Evolutionary conservation across 2,329 filamentous ascomycete genomes (phyloP).

Genomic region (Pestalotiopsis sp.): DNA sequence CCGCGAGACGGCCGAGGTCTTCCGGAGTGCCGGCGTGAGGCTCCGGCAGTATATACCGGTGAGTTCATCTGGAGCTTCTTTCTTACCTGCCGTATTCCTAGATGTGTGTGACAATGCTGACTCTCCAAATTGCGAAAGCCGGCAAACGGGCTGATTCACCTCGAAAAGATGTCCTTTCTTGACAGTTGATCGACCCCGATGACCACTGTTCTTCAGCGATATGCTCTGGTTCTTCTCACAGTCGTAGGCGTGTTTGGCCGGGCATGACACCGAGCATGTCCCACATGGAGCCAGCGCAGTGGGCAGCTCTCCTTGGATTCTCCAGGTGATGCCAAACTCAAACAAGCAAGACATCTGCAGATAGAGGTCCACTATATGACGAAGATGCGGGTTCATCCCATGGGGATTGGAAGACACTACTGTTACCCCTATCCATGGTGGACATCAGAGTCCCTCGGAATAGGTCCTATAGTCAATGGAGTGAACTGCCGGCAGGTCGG

Average conservation of each 20-base stretch:
- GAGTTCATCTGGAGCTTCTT: slow-evolving; percentile 36
- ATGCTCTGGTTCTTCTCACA: background rate
- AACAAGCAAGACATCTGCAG: background rate
- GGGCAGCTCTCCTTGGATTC: background rate
- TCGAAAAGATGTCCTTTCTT: slow-evolving; percentile 38
- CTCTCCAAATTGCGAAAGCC: slow-evolving; percentile 38
- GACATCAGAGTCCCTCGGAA: background rate
- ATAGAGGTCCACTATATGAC: background rate
- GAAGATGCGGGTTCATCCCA: background rate
- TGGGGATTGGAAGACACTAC: background rate
- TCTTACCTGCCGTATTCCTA: background rate
- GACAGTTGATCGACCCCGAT: background rate
- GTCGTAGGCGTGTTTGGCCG: background rate
- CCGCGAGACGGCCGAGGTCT: slow-evolving; percentile 76
- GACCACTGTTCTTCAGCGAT: background rate
- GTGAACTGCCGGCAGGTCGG: background rate
- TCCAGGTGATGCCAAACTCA: background rate
- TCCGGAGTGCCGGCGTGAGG: slow-evolving; percentile 80
- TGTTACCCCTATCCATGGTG: background rate
- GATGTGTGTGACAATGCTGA: background rate
- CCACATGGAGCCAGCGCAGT: background rate
- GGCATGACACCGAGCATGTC: background rate
- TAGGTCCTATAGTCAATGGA: background rate
- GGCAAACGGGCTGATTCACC: slow-evolving; percentile 54
- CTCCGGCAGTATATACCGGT: slow-evolving; percentile 88